phyloP scores from a whole-genome alignment of 208 protist genomes.

The Trypanosoma rangeli region DNA sequence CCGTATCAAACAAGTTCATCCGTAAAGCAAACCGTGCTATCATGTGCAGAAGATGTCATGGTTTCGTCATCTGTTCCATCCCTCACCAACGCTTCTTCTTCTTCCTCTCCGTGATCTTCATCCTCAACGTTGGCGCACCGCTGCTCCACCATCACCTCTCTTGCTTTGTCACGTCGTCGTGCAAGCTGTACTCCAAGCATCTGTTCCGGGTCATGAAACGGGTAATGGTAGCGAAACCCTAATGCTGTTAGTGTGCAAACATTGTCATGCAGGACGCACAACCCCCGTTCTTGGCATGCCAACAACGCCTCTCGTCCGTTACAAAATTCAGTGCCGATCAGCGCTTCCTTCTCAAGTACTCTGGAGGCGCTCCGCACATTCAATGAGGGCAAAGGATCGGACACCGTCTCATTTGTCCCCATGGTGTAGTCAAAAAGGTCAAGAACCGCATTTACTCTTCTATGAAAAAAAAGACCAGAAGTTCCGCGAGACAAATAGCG shows the following conservation, averaged over 20 bases:
- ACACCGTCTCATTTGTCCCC: slow-evolving; percentile 51
- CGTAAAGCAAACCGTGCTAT: slow-evolving; percentile 20
- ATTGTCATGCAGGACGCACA: slow-evolving; percentile 42
- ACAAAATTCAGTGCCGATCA: slow-evolving; percentile 38
- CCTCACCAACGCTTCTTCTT: not conserved
- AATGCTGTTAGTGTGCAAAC: slow-evolving; percentile 60
- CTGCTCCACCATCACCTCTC: slow-evolving; percentile 8
- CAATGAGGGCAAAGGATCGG: slow-evolving; percentile 45
- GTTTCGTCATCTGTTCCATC: slow-evolving; percentile 4
- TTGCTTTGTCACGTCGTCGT: slow-evolving; percentile 4
- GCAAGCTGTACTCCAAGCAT: slow-evolving; percentile 52
- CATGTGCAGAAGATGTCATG: slow-evolving; percentile 1
- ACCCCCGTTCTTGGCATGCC: slow-evolving; percentile 35
- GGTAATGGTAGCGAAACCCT: slow-evolving; percentile 82
- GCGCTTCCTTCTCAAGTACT: slow-evolving; percentile 28
- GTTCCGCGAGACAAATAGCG: not conserved
- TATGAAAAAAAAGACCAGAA: slow-evolving; percentile 60
- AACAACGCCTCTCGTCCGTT: slow-evolving; percentile 49
- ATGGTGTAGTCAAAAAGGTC: slow-evolving; percentile 79
- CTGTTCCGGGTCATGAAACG: slow-evolving; percentile 64
- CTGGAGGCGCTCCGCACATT: slow-evolving; percentile 33
- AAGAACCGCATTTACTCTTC: slow-evolving; percentile 47
- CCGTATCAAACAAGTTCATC: slow-evolving; percentile 27
- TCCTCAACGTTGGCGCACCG: not conserved
- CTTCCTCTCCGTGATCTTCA: slow-evolving; percentile 8